phyloP scores from a whole-genome alignment of 2,329 filamentous ascomycete species.

The Botryotinia convoluta region DNA sequence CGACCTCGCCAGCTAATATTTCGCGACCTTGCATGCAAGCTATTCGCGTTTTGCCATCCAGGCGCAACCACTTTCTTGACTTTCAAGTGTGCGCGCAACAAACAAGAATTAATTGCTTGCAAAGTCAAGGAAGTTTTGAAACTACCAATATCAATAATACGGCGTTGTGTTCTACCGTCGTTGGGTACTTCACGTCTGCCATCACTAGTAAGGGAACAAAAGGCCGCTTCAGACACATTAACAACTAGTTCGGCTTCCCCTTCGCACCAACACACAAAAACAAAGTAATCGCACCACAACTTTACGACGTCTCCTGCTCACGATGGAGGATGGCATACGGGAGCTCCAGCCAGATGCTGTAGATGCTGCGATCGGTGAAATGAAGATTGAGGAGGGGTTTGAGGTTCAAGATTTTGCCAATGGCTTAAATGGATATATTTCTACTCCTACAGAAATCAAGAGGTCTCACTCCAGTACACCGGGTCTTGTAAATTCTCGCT shows the following conservation, averaged over 20 bases:
- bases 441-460: constrained; percentile 25
- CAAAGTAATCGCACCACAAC: constrained; percentile 14
- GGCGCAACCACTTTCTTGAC: constrained; percentile 26
- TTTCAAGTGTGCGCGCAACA: constrained; percentile 19
- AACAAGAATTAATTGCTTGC: constrained; percentile 16
- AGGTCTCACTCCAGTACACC: constrained; percentile 34
- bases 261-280: constrained; percentile 14
- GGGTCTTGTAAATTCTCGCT: constrained; percentile 27
- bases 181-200: constrained; percentile 9
- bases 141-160: neutral
- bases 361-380: constrained; percentile 36
- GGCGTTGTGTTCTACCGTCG: constrained; percentile 7
- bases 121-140: constrained; percentile 2
- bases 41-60: constrained; percentile 17
- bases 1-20: constrained; percentile 20
- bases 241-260: constrained; percentile 16
- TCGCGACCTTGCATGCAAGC: constrained; percentile 19
- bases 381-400: constrained; percentile 37
- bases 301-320: constrained; percentile 7
- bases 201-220: constrained; percentile 4
- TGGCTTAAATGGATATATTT: constrained; percentile 29
- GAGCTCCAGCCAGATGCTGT: constrained; percentile 34
- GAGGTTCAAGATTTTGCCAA: constrained; percentile 28
- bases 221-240: constrained; percentile 13
- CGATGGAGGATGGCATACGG: constrained; percentile 37